Evolutionary conservation across 768 basidiomycete genomes (phyloP).

Genomic region (Termitomyces sp.): DNA sequence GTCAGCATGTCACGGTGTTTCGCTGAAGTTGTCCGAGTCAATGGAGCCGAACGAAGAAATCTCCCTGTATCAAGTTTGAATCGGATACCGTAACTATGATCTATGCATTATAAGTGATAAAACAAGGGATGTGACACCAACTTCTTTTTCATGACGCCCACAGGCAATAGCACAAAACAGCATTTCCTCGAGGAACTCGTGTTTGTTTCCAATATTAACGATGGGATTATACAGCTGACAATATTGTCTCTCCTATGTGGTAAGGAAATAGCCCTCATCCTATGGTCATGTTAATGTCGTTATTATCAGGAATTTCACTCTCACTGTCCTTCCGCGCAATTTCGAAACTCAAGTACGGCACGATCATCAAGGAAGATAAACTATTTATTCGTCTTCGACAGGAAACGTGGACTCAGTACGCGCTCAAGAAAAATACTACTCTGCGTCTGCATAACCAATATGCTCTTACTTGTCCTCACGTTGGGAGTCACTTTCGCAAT

Average conservation of each 20-base stretch:
- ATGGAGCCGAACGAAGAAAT: too few species aligned
- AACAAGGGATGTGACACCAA: too few species aligned
- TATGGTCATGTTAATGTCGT: background rate
- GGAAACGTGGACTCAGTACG: background rate
- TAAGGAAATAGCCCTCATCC: background rate
- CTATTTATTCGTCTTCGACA: background rate
- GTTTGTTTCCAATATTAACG: too few species aligned
- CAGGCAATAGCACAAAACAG: too few species aligned
- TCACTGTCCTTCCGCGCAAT: background rate
- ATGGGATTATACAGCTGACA: background rate
- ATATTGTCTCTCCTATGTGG: background rate
- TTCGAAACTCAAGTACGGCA: background rate
- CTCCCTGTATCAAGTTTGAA: too few species aligned
- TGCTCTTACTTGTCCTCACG: background rate
- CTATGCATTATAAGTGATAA: too few species aligned
- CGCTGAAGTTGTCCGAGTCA: too few species aligned
- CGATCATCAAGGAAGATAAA: background rate
- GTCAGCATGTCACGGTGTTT: too few species aligned
- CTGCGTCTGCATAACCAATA: background rate
- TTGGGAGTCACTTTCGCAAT: background rate
- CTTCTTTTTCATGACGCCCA: too few species aligned
- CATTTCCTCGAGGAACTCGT: too few species aligned
- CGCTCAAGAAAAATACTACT: background rate
- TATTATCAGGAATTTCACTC: background rate
- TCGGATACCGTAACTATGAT: too few species aligned